These are phyloP conservation scores for Claviceps sp. DNA, from an alignment of 2,329 filamentous ascomycete species.

Conservation along the genomic window DNA sequence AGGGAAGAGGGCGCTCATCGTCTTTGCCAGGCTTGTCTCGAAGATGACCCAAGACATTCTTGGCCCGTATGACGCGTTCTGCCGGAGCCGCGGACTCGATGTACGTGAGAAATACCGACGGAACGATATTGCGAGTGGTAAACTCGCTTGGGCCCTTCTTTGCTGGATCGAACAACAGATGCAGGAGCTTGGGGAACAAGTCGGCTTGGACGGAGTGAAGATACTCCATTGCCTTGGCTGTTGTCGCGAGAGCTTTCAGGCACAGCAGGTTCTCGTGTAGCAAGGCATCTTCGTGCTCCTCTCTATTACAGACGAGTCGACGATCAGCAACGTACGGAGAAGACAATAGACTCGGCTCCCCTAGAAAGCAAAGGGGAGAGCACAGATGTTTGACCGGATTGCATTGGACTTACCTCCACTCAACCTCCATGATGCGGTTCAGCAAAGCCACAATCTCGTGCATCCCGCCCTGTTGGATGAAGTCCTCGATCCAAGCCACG, in stretches of 20 bases:
- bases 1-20: constrained; percentile 62
- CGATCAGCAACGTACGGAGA: not conserved
- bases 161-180: constrained; percentile 93
- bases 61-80: constrained; percentile 55
- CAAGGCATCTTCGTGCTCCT: constrained; percentile 89
- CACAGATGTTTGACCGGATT: not conserved
- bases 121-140: constrained; percentile 80
- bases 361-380: not conserved
- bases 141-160: constrained; percentile 97
- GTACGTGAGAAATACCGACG: constrained; percentile 79
- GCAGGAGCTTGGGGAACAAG: constrained; percentile 73
- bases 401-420: constrained; percentile 61
- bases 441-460: constrained; percentile 75
- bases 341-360: not conserved
- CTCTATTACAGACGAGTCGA: constrained; percentile 34
- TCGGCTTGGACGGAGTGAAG: constrained; percentile 66
- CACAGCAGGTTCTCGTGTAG: constrained; percentile 87
- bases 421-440: constrained; percentile 84
- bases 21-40: constrained; percentile 67
- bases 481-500: constrained; percentile 86
- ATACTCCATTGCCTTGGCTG: constrained; percentile 70
- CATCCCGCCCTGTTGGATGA: constrained; percentile 84
- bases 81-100: constrained; percentile 52
- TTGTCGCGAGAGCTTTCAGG: constrained; percentile 88
- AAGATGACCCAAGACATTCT: constrained; percentile 64